These are phyloP conservation scores for Citrus hindsii DNA, from an alignment of 345 rosid species.

Conservation along the genomic window DNA sequence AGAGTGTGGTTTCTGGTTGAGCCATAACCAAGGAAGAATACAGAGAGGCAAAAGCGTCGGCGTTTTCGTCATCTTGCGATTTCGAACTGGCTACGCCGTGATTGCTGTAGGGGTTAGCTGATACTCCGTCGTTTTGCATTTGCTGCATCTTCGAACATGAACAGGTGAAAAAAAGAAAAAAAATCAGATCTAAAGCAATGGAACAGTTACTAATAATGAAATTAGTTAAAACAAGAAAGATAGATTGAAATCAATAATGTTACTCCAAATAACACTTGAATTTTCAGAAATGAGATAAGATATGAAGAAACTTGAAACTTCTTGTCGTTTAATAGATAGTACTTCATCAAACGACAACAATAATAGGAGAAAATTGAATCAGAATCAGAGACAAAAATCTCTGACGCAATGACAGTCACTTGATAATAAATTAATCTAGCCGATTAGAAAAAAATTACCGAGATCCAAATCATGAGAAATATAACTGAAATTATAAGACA, in stretches of 20 bases:
- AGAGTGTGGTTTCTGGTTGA: constrained; percentile 3
- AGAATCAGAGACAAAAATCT: background rate
- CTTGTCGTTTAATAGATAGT: background rate
- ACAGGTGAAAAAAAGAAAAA: background rate
- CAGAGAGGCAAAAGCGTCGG: constrained; percentile 16
- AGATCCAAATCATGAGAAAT: background rate
- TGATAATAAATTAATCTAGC: background rate
- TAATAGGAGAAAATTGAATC: background rate
- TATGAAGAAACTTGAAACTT: constrained; percentile 1
- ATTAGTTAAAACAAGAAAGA: background rate
- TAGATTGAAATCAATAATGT: background rate
- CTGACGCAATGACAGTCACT: background rate
- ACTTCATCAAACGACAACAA: background rate
- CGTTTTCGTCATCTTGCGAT: constrained; percentile 15
- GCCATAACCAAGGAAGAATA: constrained; percentile 18
- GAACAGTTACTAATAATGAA: background rate
- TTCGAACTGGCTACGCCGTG: background rate
- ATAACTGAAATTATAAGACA: background rate
- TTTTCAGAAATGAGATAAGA: background rate
- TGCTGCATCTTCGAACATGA: background rate
- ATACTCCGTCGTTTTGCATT: constrained; percentile 28
- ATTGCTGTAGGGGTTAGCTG: constrained; percentile 16
- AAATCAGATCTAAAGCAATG: constrained; percentile 14
- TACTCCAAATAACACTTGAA: background rate
- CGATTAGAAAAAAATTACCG: too few species aligned